These are phyloP conservation scores for Fraxinus cuspidata DNA, from an alignment of 257 asterid species.

Conservation along the genomic window DNA sequence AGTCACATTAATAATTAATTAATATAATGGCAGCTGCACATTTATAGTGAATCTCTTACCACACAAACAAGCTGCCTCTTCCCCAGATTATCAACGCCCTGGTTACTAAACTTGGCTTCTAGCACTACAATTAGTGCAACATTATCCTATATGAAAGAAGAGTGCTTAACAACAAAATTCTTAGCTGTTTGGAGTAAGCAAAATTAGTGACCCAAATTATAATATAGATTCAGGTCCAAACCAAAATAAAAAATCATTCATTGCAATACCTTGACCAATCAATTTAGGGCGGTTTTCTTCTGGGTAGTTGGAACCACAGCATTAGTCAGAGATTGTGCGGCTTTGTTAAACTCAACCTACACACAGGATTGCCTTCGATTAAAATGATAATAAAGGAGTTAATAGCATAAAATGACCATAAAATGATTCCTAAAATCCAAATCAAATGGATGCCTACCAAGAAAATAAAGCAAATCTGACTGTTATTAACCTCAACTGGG, in stretches of 20 bases:
- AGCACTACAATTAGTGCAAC: constrained; percentile 89
- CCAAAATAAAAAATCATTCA: constrained; percentile 9
- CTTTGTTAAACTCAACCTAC: constrained; percentile 98
- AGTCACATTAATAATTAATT: neutral
- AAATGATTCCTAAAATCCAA: no score
- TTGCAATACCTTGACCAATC: constrained; percentile 76
- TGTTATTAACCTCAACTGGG: no score
- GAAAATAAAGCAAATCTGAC: no score
- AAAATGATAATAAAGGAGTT: constrained; percentile 16
- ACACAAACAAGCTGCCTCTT: constrained; percentile 98
- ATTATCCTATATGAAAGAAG: constrained; percentile 65
- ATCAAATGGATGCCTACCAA: no score
- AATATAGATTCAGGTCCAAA: constrained; percentile 8
- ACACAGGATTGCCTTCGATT: constrained; percentile 19
- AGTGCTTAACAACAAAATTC: constrained; percentile 3
- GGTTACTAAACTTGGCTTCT: constrained; percentile 88
- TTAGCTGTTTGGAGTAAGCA: constrained; percentile 4
- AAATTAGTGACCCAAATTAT: neutral
- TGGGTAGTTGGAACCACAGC: constrained; percentile 77
- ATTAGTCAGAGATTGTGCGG: constrained; percentile 93
- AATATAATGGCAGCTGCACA: constrained; percentile 1
- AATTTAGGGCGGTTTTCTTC: constrained; percentile 71
- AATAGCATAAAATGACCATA: constrained; percentile 20
- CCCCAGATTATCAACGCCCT: constrained; percentile 73
- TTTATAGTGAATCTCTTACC: constrained; percentile 48